Evolutionary conservation across 75 land plant genomes (phyloP).

Genomic region (Chamaecyparis obtusa): DNA sequence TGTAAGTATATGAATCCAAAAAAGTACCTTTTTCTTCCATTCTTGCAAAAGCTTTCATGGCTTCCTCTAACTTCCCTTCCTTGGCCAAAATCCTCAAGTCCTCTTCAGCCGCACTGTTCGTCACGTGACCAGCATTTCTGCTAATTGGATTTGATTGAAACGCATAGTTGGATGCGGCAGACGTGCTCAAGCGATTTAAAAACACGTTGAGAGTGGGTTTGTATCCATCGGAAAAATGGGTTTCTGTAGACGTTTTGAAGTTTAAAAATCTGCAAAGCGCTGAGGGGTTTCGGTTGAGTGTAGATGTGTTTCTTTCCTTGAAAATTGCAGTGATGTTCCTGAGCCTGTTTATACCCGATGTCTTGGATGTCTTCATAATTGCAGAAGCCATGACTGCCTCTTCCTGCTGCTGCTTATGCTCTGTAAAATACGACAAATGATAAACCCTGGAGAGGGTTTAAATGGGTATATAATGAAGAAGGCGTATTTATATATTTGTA

Average conservation of each 20-base stretch:
- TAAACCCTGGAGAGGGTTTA: not conserved
- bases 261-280: not conserved
- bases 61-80: slow-evolving; percentile 4
- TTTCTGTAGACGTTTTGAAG: not conserved
- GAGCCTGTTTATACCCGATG: not conserved
- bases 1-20: slow-evolving; percentile 9
- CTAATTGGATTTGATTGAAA: not conserved
- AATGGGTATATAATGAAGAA: not conserved
- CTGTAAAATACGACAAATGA: not conserved
- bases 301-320: not conserved
- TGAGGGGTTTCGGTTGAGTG: not conserved
- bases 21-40: not conserved
- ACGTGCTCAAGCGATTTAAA: not conserved
- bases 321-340: not conserved
- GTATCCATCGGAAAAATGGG: not conserved
- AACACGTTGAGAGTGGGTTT: not conserved
- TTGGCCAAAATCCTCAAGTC: slow-evolving; percentile 5
- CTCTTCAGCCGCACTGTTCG: not conserved
- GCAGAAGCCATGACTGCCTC: not conserved
- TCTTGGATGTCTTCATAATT: not conserved
- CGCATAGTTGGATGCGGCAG: not conserved
- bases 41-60: not conserved
- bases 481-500: not conserved
- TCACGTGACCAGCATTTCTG: not conserved
- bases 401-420: not conserved